Evolutionary conservation across 2,329 filamentous ascomycete genomes (phyloP), one percentile per base, ranked within the genome.

Genomic region (Pyricularia sp.): DNA sequence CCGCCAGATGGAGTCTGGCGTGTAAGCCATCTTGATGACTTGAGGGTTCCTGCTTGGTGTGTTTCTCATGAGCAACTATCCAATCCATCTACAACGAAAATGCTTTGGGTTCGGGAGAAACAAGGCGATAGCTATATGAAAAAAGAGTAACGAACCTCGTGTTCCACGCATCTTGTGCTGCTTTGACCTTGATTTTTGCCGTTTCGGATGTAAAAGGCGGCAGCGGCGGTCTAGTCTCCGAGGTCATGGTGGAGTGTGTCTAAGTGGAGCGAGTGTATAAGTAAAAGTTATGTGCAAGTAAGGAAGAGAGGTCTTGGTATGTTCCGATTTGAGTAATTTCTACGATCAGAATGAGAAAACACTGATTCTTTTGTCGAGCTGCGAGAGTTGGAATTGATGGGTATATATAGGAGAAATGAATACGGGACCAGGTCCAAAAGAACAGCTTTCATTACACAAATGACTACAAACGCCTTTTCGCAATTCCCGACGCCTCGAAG

Each of bases 131-230:
- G 3, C 10, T 61, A 3, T 12, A 14, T 3, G 12, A 17, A 7
- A 25, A 61, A 26, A 26, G 23, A 59, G 4, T 2, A 28, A 33
- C 17, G 12, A 6, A 92, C 90, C 82, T 85, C 1, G 88, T 90
- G 75, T 96, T 97, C 93, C 93, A 96, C 3, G 90, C 82, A 76
- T 92, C 86, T 76, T 97, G 93, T 0, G 92, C 92, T 23, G 88
- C 89, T 79, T 96, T 96, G 71, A 96, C 92, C 77, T 96, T 96
- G 70, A 83, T 81, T 20, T 81, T 81, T 2, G 93, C 93, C 0
- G 88, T 90, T 75, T 92, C 89, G 36, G 79, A 79, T 0, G 88
- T 94, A 77, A 93, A 96, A 0, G 92, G 92, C 4, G 93, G 92
- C 63, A 82, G 81, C 0, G 85, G 86, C 2, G 81, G 83, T 67